Percentiles rank a stretch among this genome's conserved stretches.
Evolutionary conservation across 2,329 filamentous ascomycete genomes (phyloP).

Genomic region (Whalleya microplaca): DNA sequence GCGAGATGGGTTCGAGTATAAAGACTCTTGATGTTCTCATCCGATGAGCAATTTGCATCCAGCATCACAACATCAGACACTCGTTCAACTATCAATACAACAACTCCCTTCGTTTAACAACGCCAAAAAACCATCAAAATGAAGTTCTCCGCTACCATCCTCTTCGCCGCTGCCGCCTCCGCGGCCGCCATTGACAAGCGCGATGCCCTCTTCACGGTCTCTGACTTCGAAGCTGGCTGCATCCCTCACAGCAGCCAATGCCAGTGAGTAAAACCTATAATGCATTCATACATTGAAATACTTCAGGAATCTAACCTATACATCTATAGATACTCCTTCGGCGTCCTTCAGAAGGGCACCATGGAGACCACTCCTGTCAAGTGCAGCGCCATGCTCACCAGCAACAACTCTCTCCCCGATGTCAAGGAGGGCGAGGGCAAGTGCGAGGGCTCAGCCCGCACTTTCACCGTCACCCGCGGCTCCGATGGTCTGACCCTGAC

Average conservation of each 20-base stretch:
- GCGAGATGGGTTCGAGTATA: constrained; percentile 4
- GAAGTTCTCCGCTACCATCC: constrained; percentile 30
- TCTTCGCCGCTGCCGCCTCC: constrained; percentile 27
- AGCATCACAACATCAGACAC: background rate
- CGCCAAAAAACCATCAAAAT: constrained; percentile 27
- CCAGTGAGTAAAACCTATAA: constrained; percentile 22
- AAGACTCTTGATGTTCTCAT: constrained; percentile 1
- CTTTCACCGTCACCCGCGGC: constrained; percentile 31
- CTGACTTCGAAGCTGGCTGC: constrained; percentile 35
- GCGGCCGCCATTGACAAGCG: constrained; percentile 25
- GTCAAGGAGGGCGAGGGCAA: constrained; percentile 29
- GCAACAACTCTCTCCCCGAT: constrained; percentile 34
- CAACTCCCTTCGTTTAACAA: background rate
- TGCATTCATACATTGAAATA: no score
- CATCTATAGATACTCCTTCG: constrained; percentile 21
- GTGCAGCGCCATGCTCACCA: constrained; percentile 28
- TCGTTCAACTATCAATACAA: background rate
- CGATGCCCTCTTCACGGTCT: constrained; percentile 31
- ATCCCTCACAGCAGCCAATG: constrained; percentile 35
- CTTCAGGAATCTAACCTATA: background rate
- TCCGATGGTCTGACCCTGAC: constrained; percentile 31
- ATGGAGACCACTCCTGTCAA: constrained; percentile 32
- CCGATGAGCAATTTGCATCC: background rate
- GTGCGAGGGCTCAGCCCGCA: constrained; percentile 37
- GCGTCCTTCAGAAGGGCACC: constrained; percentile 25